Percentiles rank a stretch among this genome's conserved stretches.
phyloP scores from a whole-genome alignment of 192 early-diverging fungal genomes.

The Backusella circina region DNA sequence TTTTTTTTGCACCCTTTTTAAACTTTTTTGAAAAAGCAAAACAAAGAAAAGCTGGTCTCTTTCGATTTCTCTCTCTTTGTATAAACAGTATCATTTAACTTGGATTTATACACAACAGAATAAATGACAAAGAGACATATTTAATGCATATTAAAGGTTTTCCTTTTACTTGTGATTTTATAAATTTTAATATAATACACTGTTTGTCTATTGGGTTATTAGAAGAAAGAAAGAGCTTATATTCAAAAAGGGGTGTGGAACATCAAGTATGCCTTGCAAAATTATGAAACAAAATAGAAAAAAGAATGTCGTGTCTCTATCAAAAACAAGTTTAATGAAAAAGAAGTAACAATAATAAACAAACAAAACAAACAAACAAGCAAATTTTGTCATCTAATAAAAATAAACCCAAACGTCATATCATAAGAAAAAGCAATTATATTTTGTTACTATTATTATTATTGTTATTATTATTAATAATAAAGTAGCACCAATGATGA shows the following conservation, averaged over 20 bases:
- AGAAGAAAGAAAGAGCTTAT: no score
- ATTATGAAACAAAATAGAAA: not conserved
- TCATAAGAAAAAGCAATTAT: not conserved
- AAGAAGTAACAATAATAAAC: not conserved
- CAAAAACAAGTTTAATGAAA: not conserved
- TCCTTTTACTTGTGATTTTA: not conserved
- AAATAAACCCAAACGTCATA: not conserved
- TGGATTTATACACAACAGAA: not conserved
- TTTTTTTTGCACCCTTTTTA: not conserved
- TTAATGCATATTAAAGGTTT: not conserved
- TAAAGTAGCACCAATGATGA: not conserved
- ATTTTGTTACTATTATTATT: not conserved
- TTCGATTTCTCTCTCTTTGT: not conserved
- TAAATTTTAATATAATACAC: no score
- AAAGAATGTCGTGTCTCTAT: not conserved
- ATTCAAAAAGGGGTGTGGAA: no score
- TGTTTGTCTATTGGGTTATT: no score
- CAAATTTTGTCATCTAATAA: not conserved
- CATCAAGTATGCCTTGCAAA: no score
- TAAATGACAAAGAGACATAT: not conserved
- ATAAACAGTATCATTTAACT: not conserved
- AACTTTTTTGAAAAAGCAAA: no score
- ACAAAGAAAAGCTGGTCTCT: not conserved
- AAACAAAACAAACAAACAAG: not conserved
- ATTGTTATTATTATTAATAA: not conserved